Evolutionary conservation across 2,329 filamentous ascomycete species (phyloP).

Genomic region (Incumbomyces delicatus): DNA sequence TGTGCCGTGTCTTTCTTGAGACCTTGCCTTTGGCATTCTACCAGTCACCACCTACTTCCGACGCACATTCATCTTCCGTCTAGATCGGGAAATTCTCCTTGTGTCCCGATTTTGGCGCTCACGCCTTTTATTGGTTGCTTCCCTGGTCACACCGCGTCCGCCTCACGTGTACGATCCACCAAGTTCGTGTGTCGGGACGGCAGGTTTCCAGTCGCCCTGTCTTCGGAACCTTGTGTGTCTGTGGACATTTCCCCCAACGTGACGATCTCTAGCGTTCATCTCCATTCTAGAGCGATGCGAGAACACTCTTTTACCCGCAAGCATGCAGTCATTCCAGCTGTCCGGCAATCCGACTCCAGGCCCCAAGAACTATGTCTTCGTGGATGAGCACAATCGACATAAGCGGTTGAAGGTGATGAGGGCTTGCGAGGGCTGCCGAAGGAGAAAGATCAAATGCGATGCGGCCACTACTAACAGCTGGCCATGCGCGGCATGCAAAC

Average conservation of each 20-base stretch:
- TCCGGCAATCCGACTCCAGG: slow-evolving; percentile 14
- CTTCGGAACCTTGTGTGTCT: background rate
- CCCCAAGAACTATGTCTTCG: slow-evolving; percentile 78
- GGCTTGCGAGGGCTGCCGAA: slow-evolving; percentile 88
- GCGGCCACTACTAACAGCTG: slow-evolving; percentile 93
- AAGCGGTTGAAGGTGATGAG: slow-evolving; percentile 97
- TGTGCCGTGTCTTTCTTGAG: too few species aligned
- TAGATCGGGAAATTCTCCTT: background rate
- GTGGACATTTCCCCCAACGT: background rate
- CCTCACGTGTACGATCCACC: slow-evolving; percentile 1
- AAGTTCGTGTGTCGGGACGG: background rate
- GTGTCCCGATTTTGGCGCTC: background rate
- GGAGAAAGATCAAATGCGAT: slow-evolving; percentile 96
- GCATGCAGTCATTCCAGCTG: slow-evolving; percentile 18
- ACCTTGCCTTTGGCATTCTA: too few species aligned
- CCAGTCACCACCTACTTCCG: background rate
- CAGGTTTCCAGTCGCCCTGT: background rate
- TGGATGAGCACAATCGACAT: slow-evolving; percentile 96
- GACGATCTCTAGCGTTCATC: slow-evolving; percentile 3
- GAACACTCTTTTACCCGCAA: slow-evolving; percentile 11
- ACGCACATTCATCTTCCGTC: background rate
- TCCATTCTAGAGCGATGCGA: slow-evolving; percentile 5
- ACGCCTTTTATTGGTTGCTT: background rate
- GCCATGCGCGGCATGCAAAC: slow-evolving; percentile 89
- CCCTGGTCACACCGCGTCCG: background rate